Conservation (phyloP, 352 stramenopile genomes). For the Phytophthora hybrid region DNA sequence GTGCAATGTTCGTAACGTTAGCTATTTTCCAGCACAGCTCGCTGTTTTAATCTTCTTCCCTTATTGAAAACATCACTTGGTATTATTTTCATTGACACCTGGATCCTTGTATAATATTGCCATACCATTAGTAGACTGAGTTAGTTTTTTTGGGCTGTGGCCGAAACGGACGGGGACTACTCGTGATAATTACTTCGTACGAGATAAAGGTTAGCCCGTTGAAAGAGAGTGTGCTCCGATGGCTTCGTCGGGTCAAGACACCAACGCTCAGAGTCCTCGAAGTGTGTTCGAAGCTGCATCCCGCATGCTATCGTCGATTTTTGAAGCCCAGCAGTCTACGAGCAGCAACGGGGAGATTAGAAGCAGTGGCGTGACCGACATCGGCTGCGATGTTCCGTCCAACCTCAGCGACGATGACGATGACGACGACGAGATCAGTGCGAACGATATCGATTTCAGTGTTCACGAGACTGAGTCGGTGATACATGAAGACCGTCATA, state of each 20-base stretch:
- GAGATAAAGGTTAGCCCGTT: neutral
- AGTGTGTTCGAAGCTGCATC: neutral
- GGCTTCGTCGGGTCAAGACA: neutral
- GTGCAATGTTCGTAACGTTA: neutral
- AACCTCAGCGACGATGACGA: slow-evolving; percentile 4
- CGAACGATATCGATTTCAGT: neutral
- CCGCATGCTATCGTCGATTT: neutral
- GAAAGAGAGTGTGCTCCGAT: neutral
- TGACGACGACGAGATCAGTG: neutral
- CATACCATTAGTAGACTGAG: too few species aligned
- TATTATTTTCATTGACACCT: too few species aligned
- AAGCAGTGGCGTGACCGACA: neutral
- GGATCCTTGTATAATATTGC: too few species aligned
- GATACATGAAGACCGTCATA: neutral
- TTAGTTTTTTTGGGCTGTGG: neutral
- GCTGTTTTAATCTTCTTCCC: too few species aligned
- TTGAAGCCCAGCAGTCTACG: neutral
- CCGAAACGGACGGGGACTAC: neutral
- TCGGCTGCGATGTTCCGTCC: neutral
- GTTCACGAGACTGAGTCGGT: neutral
- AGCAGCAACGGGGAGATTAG: neutral
- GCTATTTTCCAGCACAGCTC: too few species aligned
- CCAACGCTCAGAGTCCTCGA: neutral
- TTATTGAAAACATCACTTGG: too few species aligned
- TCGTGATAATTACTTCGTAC: neutral